Conservation (phyloP, 331 rosid genomes). For the Acacia concinna region DNA sequence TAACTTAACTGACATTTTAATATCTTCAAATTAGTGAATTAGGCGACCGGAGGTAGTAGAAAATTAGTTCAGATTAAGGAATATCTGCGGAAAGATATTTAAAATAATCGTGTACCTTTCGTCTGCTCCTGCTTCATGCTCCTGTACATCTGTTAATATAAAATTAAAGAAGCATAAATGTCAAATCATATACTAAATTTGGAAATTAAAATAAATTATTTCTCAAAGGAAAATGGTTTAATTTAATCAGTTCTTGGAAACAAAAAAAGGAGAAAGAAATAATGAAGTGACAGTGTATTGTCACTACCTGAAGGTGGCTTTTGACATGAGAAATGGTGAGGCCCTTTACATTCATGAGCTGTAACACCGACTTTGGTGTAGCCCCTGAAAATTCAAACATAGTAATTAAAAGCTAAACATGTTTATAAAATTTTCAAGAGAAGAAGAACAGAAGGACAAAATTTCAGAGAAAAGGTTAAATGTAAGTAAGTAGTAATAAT, state of each 20-base stretch:
- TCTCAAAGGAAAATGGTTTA: background rate
- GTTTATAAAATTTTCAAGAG: background rate
- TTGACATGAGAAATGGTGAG: slow-evolving; percentile 86
- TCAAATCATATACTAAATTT: background rate
- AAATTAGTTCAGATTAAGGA: background rate
- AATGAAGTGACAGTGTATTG: background rate
- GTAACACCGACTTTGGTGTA: slow-evolving; percentile 79
- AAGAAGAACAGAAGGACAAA: background rate
- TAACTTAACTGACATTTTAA: no score
- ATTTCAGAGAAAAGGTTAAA: background rate
- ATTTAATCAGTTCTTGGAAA: background rate
- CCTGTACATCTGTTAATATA: slow-evolving; percentile 76
- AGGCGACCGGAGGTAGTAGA: background rate
- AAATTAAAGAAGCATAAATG: background rate
- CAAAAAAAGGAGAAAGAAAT: no score
- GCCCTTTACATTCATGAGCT: slow-evolving; percentile 76
- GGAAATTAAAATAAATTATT: background rate
- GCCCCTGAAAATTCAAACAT: slow-evolving; percentile 51
- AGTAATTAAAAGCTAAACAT: background rate
- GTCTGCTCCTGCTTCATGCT: slow-evolving; percentile 73
- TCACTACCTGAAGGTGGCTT: slow-evolving; percentile 73
- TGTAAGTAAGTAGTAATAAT: background rate
- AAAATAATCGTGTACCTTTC: slow-evolving; percentile 2
- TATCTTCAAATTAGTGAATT: no score
- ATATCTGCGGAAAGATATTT: no score